Base-by-base conservation (phyloP, 2,329 filamentous ascomycete genomes). In the Decorospora gaudefroyi region DNA sequence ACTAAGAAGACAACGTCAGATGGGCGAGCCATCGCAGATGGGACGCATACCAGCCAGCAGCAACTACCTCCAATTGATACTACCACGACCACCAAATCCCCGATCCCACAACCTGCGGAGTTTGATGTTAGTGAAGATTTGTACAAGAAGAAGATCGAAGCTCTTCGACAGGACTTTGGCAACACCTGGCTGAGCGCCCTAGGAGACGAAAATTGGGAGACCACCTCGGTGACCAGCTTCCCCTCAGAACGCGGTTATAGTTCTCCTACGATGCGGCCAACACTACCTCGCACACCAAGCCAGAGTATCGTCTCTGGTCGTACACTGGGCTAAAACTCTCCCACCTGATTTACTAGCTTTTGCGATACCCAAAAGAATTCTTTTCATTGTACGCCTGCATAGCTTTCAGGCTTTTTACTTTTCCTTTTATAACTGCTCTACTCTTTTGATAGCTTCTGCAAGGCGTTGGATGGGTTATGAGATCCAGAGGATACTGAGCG, bases 81-180 rank as follows among this genome's bases (percentile, higher is more conserved):
- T 1, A 53, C 55, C 2, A 37, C 66, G 12, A 42, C 53, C 9
- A 41, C 48, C 40, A 64, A 59, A 34, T 42, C 51, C 4, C 34
- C 49, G 0, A 47, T 53, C 21, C 18, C 48, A 29, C 53, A 56
- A 10, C 47, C 49, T 48, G 34, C 50, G 39, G 79, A 86, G 46
- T 88, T 85, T 80, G 83, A 84, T 47, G 74, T 82, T 29, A 81
- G 82, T 46, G 86, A 87, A 40, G 88, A 93, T 61, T 76, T 88
- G 6, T 97, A 96, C 70, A 84, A 87, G 44, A 88, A 88, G 67
- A 93, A 93, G 70, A 86, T 97, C 41, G 90, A 96, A 69, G 84
- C 87, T 3, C 74, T 96, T 40, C 86, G 90, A 49, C 86, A 86
- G 62, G 89, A 92, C 62, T 85, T 96, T 54, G 91, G 91, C 21